Evolutionary conservation across 495 filamentous ascomycete species (phyloP).

Genomic region (Trichocladium uniseriatum): DNA sequence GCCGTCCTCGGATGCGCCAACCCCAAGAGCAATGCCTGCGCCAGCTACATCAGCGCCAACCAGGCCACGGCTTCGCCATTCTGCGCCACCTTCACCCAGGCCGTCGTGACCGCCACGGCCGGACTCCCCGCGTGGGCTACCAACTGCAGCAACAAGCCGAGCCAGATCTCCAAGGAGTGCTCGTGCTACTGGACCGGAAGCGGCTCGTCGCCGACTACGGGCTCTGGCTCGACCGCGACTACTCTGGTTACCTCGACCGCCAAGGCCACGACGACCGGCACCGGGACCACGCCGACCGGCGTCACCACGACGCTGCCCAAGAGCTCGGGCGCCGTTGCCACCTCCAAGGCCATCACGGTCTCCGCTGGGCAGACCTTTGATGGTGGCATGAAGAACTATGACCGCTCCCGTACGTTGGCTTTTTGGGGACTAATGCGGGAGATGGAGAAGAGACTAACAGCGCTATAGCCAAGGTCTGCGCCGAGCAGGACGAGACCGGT

Average conservation of each 20-base stretch:
- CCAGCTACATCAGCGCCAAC: slow-evolving; percentile 6
- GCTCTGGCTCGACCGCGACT: no score
- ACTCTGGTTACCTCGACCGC: neutral
- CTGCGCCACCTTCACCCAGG: slow-evolving; percentile 6
- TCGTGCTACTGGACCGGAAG: slow-evolving; percentile 6
- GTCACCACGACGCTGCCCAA: slow-evolving; percentile 19
- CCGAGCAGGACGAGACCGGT: slow-evolving; percentile 39
- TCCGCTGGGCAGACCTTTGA: slow-evolving; percentile 36
- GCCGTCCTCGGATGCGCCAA: slow-evolving; percentile 2
- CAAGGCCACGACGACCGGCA: no score
- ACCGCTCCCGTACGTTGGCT: slow-evolving; percentile 26
- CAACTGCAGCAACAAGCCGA: slow-evolving; percentile 7
- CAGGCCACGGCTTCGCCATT: neutral
- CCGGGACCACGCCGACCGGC: neutral
- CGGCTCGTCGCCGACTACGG: neutral
- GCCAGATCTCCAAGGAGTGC: slow-evolving; percentile 6
- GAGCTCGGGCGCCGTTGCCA: slow-evolving; percentile 13
- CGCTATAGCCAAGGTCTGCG: slow-evolving; percentile 23
- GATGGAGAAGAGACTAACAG: neutral
- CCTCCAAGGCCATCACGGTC: slow-evolving; percentile 22
- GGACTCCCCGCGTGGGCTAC: slow-evolving; percentile 3
- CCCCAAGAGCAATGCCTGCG: slow-evolving; percentile 3
- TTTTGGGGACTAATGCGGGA: neutral
- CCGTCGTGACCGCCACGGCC: neutral
- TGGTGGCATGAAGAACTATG: slow-evolving; percentile 37